phyloP scores from a whole-genome alignment of 768 basidiomycete species.

The Phylloporus arenicola region DNA sequence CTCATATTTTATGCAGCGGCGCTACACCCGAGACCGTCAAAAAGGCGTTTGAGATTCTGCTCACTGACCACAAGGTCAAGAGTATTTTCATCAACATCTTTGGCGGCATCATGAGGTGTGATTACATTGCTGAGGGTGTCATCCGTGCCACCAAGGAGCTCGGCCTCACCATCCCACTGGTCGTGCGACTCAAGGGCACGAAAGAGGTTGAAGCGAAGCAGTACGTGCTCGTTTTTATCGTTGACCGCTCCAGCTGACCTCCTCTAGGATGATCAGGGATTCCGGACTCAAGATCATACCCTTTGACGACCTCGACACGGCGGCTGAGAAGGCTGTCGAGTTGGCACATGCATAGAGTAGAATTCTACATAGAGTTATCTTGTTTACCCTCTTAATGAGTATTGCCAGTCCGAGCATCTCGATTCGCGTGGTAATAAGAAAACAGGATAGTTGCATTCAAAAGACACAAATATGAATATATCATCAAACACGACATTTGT shows the following conservation, averaged over 20 bases:
- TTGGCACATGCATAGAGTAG: slow-evolving; percentile 47
- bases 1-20: slow-evolving; percentile 48
- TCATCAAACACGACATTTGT: slow-evolving; percentile 21
- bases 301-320: slow-evolving; percentile 90
- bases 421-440: slow-evolving; percentile 1
- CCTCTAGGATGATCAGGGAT: slow-evolving; percentile 79
- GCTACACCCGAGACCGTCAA: slow-evolving; percentile 99
- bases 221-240: slow-evolving; percentile 43
- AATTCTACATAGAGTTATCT: slow-evolving; percentile 13
- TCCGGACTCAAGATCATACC: slow-evolving; percentile 92
- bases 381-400: slow-evolving; percentile 16
- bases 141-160: slow-evolving; percentile 97
- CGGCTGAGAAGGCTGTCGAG: slow-evolving; percentile 75
- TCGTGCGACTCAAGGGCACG: slow-evolving; percentile 95
- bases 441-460: slow-evolving; percentile 22
- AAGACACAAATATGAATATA: slow-evolving; percentile 31
- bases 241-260: background rate
- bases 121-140: slow-evolving; percentile 97
- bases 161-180: slow-evolving; percentile 73
- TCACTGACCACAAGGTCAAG: slow-evolving; percentile 88
- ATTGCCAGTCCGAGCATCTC: background rate
- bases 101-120: slow-evolving; percentile 98
- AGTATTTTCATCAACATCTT: slow-evolving; percentile 99
- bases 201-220: slow-evolving; percentile 94
- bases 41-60: slow-evolving; percentile 96